Conservation (phyloP, 768 basidiomycete genomes). For the Lactarius evosmus region DNA sequence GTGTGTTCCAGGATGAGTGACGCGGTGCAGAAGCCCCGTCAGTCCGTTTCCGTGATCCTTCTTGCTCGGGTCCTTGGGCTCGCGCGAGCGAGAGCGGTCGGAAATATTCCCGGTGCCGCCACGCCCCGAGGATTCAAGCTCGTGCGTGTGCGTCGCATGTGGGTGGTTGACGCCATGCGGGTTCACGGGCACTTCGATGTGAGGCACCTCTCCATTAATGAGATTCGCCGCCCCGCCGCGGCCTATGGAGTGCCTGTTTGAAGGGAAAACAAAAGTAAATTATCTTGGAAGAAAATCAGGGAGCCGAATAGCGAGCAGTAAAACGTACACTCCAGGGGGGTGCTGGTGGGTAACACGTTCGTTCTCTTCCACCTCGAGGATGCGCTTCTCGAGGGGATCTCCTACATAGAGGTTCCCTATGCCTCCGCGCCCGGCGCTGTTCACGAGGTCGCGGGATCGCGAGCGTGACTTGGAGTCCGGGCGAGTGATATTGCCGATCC, state of each 20-base stretch:
- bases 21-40: constrained; percentile 25
- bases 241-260: constrained; percentile 59
- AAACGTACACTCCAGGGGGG: constrained; percentile 41
- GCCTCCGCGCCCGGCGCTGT: constrained; percentile 62
- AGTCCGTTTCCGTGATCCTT: constrained; percentile 7
- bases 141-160: constrained; percentile 22
- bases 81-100: constrained; percentile 36
- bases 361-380: constrained; percentile 38
- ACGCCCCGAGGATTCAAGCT: constrained; percentile 48
- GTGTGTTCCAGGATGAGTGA: background rate
- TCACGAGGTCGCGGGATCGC: constrained; percentile 44
- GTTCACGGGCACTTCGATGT: constrained; percentile 26
- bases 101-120: constrained; percentile 61
- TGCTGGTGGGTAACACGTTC: constrained; percentile 34
- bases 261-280: constrained; percentile 14
- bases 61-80: constrained; percentile 14
- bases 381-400: constrained; percentile 27
- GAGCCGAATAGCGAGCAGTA: background rate
- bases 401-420: constrained; percentile 52
- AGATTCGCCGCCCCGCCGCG: constrained; percentile 69
- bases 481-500: constrained; percentile 53
- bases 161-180: constrained; percentile 10
- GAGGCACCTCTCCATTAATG: constrained; percentile 33
- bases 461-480: constrained; percentile 40
- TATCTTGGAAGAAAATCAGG: background rate